Base-by-base conservation (phyloP, 2,329 filamentous ascomycete genomes). In the Epichloe glyceriae region DNA sequence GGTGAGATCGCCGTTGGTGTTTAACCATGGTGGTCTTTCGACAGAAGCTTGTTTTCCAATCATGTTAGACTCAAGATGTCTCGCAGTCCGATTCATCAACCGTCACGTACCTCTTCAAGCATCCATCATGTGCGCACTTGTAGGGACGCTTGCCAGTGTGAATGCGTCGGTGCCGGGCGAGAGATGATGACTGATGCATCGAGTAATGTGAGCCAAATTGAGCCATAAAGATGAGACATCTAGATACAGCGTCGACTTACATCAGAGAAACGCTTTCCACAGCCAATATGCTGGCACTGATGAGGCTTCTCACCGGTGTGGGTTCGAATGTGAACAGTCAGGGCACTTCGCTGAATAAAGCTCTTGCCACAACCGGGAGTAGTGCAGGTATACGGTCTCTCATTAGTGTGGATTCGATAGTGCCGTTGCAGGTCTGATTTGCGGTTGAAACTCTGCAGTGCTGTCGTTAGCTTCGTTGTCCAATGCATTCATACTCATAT, bases 271-370 rank as follows among this genome's bases (percentile, higher is more conserved):
- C 79, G 72, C 68, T 85, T 86, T 43, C 77, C 79, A 59, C 82
- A 86, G 19, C 78, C 80, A 26, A 75, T 67, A 56, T 83, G 76
- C 60, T 81, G 75, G 60, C 83, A 86, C 58, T 80, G 75, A 57
- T 86, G 81, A 52, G 83, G 83, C 65, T 86, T 86, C 68, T 86
- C 83, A 51, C 82, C 81, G 1, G 81, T 85, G 56, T 85, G 83
- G 12, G 81, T 85, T 55, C 83, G 76, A 51, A 82, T 82, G 62
- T 86, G 83, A 40, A 86, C 82, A 3, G 81, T 85, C 57, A 86
- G 66, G 39, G 82, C 82, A 64, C 82, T 85, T 54, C 81, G 72
- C 60, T 86, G 82, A 56, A 85, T 85, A 64, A 86, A 86, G 64
- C 79, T 81, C 68, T 86, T 85, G 43, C 79, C 78, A 60, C 82